Conservation (phyloP, 306 rosid species). For the Vigna reflexopilosa region DNA sequence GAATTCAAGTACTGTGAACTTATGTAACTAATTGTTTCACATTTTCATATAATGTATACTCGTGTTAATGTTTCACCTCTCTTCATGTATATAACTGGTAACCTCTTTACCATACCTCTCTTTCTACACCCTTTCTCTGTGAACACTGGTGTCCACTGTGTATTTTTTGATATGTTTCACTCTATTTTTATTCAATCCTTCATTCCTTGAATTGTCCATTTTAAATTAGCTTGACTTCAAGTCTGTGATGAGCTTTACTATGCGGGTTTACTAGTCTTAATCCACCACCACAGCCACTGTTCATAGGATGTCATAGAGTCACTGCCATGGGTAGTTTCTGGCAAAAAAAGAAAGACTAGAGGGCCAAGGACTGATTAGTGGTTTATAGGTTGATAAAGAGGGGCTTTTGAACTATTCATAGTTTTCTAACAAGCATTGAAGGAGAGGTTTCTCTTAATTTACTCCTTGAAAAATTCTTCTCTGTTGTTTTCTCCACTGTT, state of each 20-base stretch:
- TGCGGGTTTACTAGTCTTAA: constrained; percentile 60
- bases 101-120: not conserved
- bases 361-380: not conserved
- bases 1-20: not conserved
- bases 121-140: not conserved
- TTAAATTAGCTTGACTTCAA: constrained; percentile 57
- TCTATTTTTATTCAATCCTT: not conserved
- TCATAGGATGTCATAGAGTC: constrained; percentile 19
- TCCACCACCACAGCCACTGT: constrained; percentile 75
- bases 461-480: not conserved
- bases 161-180: not conserved
- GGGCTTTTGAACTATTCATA: not conserved
- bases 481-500: too few relatives aligned
- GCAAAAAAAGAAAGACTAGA: not conserved
- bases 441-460: not conserved
- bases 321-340: not conserved
- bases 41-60: not conserved
- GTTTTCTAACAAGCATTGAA: not conserved
- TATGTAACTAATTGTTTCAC: not conserved
- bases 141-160: not conserved
- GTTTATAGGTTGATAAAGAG: not conserved
- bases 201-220: constrained; percentile 53
- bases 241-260: constrained; percentile 58
- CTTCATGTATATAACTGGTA: too few relatives aligned
- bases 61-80: too few relatives aligned